Conservation (phyloP, 768 basidiomycete species). For the Podaxis carcinomalis region DNA sequence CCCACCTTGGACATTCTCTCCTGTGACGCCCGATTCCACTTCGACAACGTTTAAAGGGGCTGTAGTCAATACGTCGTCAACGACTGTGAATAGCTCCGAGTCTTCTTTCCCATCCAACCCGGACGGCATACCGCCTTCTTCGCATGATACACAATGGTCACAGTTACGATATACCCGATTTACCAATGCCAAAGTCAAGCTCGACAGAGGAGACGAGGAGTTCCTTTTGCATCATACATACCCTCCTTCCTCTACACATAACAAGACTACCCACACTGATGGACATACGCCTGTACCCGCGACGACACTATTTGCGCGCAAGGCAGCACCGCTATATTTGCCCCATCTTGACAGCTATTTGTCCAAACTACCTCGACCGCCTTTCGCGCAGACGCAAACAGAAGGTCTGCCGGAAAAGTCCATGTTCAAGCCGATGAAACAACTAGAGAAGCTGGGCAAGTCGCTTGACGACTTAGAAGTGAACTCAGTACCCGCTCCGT, state of each 20-base stretch:
- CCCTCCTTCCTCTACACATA: slow-evolving; percentile 14
- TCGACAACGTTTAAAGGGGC: background rate
- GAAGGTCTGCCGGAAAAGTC: background rate
- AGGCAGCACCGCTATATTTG: slow-evolving; percentile 54
- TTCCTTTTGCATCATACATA: slow-evolving; percentile 17
- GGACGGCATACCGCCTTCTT: background rate
- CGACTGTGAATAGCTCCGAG: background rate
- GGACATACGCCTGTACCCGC: slow-evolving; percentile 49
- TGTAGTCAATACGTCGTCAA: background rate
- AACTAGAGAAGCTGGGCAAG: slow-evolving; percentile 40
- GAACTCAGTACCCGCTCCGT: slow-evolving; percentile 42
- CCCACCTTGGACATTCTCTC: background rate
- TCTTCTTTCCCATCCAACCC: background rate
- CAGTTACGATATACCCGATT: background rate
- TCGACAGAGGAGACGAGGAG: slow-evolving; percentile 14
- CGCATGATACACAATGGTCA: background rate
- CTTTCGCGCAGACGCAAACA: slow-evolving; percentile 27
- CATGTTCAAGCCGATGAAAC: slow-evolving; percentile 66
- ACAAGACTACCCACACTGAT: background rate
- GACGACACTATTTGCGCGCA: slow-evolving; percentile 51
- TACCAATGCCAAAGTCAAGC: slow-evolving; percentile 5
- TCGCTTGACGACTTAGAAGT: slow-evolving; percentile 58
- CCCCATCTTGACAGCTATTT: slow-evolving; percentile 60
- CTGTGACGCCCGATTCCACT: background rate
- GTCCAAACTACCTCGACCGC: slow-evolving; percentile 39